Evolutionary conservation across 1,284 basidiomycete species (phyloP).

Genomic region (Ustilago lituana): DNA sequence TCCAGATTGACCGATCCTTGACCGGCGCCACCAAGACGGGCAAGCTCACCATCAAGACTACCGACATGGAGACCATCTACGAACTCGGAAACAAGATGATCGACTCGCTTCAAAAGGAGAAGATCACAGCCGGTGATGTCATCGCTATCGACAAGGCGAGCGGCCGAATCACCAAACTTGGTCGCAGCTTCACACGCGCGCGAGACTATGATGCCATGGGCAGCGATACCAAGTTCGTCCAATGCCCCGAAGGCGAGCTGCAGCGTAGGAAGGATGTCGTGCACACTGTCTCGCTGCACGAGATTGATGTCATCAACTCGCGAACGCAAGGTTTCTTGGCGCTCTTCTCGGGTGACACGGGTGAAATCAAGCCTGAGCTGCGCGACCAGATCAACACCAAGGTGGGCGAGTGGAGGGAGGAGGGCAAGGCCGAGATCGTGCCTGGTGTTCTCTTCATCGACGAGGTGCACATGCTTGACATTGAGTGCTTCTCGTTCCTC

Average conservation of each 20-base stretch:
- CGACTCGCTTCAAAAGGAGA: slow-evolving; percentile 93
- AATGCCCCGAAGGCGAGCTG: slow-evolving; percentile 96
- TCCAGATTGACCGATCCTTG: slow-evolving; percentile 95
- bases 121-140: slow-evolving; percentile 94
- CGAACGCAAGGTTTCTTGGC: slow-evolving; percentile 85
- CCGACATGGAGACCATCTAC: slow-evolving; percentile 99
- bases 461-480: slow-evolving; percentile 95
- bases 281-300: slow-evolving; percentile 95
- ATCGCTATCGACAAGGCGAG: slow-evolving; percentile 95
- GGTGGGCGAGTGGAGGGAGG: slow-evolving; percentile 96
- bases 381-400: slow-evolving; percentile 96
- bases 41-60: slow-evolving; percentile 96
- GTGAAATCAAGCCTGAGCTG: slow-evolving; percentile 97
- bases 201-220: slow-evolving; percentile 98
- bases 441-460: slow-evolving; percentile 78
- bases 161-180: slow-evolving; percentile 95
- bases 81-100: slow-evolving; percentile 99
- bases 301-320: slow-evolving; percentile 99
- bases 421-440: slow-evolving; percentile 97
- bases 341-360: slow-evolving; percentile 81
- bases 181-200: slow-evolving; percentile 91
- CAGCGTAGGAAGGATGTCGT: slow-evolving; percentile 96
- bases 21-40: slow-evolving; percentile 98
- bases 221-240: slow-evolving; percentile 91
- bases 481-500: slow-evolving; percentile 98